Conservation (phyloP, 495 filamentous ascomycete genomes). For the Penicillium riverlandense region DNA sequence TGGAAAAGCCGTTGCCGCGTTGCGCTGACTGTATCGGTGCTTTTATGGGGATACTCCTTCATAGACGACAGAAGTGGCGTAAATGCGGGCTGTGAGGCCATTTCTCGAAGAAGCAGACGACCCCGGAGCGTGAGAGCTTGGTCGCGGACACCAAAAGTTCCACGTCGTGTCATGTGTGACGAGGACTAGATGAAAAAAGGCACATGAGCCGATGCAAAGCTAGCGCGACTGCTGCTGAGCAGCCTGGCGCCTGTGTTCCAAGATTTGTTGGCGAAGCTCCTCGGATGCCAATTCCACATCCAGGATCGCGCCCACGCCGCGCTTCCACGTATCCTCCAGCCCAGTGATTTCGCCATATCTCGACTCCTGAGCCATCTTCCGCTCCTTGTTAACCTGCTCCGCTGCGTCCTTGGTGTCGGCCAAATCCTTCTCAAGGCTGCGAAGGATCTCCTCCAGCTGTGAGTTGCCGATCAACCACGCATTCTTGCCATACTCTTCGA, state of each 20-base stretch:
- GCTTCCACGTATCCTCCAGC: slow-evolving; percentile 67
- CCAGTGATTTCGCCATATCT: slow-evolving; percentile 58
- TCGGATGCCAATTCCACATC: slow-evolving; percentile 75
- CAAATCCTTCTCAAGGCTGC: slow-evolving; percentile 69
- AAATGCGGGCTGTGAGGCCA: no score
- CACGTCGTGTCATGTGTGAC: no score
- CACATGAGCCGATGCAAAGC: background rate
- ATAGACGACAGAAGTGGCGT: no score
- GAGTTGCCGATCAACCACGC: slow-evolving; percentile 84
- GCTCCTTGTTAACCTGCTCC: slow-evolving; percentile 62
- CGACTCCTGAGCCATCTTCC: slow-evolving; percentile 63
- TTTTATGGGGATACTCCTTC: no score
- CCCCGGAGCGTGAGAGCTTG: no score
- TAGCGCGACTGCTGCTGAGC: slow-evolving; percentile 31
- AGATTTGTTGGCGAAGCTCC: slow-evolving; percentile 54
- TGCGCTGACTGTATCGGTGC: no score
- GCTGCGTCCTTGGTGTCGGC: slow-evolving; percentile 54
- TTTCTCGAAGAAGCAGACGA: no score
- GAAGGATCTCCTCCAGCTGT: slow-evolving; percentile 66
- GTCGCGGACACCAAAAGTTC: no score
- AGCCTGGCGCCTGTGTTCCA: slow-evolving; percentile 43
- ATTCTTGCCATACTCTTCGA: slow-evolving; percentile 79
- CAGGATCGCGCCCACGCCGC: slow-evolving; percentile 60
- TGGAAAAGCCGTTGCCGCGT: no score
- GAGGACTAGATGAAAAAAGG: background rate